Base-by-base conservation (phyloP, 352 stramenopile species). In the Pythium angustatum region DNA sequence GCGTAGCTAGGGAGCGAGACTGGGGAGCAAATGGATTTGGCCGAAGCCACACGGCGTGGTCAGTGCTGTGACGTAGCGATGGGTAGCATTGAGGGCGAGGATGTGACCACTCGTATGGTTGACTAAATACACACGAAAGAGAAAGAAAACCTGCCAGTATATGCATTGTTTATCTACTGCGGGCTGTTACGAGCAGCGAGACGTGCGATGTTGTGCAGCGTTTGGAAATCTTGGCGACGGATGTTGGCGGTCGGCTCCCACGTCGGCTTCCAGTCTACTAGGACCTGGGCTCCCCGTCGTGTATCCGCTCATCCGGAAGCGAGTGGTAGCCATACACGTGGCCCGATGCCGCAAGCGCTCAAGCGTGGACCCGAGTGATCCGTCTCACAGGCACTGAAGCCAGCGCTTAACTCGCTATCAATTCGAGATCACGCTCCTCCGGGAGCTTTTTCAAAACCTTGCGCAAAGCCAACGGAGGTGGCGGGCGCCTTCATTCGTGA, bases 261-360 rank as follows among this genome's bases (percentile, higher is more conserved):
- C 5, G 36, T 59, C 1, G 52, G 36, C 34, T 59, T 38, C 54
- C 54, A 62, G 40, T 62, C 54, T 5, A 52, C 54, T 19, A 62
- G 54, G 5, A 52, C 38, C 12, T 62, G 1, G 54, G 38, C n/a
- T 62, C 54, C 10, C 54, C 54, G 19, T 62, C 54, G 26, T 45
- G 3, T 19, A 52, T 62, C 7, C 40, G 28, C 41, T 62, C 38
- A 10, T 30, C 40, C 10, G 53, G 38, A 15, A 53, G 43, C 4
- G 38, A 40, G 14, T 41, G 28, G 14, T 62, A 62, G 8, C 9
- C 28, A 19, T 53, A 51, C 54, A 53, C 40, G 54, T 62, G 27
- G 7, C 54, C 54, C 5, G 45, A 8, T n/a, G 45, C 45, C 21
- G 22, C 45, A 56, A 59, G 0, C 52, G 24, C 24, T 60, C 36